Evolutionary conservation across 495 filamentous ascomycete genomes (phyloP), one percentile per base, ranked within the genome.

Genomic region (Penicillium chermesinum): DNA sequence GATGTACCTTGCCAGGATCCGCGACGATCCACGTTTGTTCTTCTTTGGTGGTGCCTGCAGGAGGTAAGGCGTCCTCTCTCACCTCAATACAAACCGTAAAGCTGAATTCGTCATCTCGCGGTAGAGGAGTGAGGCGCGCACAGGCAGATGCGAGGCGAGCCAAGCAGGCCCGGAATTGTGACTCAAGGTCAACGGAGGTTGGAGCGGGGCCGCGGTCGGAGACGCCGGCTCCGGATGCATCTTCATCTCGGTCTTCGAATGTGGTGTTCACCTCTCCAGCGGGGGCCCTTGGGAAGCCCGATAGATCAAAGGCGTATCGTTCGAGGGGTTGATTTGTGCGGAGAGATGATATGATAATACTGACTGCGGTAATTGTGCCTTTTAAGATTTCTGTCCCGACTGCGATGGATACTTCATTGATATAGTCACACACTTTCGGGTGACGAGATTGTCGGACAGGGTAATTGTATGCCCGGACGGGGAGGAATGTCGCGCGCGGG

Each of bases 51-150:
- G 71, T 81, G 34, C 82, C 82, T 52, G 89, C 81, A n/a, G 90
- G 93, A 16, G 85, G 79, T 33, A 83, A 73, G 2, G 79, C 78
- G 39, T 87, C 81, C 41, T 88, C 83, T 30, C 82, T 78, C 50
- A 96, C 71, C 67, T 97, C 93, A 20, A 96, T 83, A 25, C 85
- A 88, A 19, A 97, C 72, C 12, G 88, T 95, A 58, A 88, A 97
- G 14, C 86, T 86, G 65, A 90, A 94, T 50, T 75, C 72, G 48
- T 74, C 72, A 49, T 84, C 78, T 16, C 76, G 68, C 0, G 89
- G 88, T 49, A 95, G 57, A 2, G 83, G 75, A 1, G 59, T 72
- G 54, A 95, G 69, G 20, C 71, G 73, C 37, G 83, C 76, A 52
- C 81, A 82, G 17, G 78, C 67, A 1, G 69, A 72, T 8, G 73